Conservation (phyloP, 164 flowering plant species). For the Cinnamomum chago region DNA sequence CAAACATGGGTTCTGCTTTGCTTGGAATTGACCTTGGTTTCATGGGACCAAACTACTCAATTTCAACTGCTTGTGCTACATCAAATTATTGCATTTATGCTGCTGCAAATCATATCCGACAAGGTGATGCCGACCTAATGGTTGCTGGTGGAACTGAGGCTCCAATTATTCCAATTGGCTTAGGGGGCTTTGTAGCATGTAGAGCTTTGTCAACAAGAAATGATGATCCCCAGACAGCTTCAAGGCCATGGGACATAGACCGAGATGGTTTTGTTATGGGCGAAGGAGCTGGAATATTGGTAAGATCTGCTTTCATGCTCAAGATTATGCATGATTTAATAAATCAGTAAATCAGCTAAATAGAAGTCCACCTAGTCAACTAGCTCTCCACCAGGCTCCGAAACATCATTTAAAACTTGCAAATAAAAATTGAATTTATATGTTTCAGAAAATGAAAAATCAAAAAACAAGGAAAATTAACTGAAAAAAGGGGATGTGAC, state of each 20-base stretch:
- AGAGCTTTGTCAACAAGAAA: slow-evolving; percentile 97
- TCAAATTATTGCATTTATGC: slow-evolving; percentile 93
- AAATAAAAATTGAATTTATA: no score
- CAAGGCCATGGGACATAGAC: slow-evolving; percentile 94
- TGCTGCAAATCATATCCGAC: slow-evolving; percentile 94
- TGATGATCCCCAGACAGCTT: slow-evolving; percentile 92
- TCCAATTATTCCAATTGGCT: slow-evolving; percentile 80
- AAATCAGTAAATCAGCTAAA: no score
- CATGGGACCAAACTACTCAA: slow-evolving; percentile 96
- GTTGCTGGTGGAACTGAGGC: slow-evolving; percentile 98
- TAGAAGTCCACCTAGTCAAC: no score
- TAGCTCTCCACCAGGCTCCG: no score
- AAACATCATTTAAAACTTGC: no score
- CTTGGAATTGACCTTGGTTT: slow-evolving; percentile 91
- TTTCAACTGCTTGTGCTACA: slow-evolving; percentile 96
- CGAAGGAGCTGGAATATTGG: slow-evolving; percentile 91
- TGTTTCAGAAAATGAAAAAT: no score
- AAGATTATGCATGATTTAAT: no score
- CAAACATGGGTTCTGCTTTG: slow-evolving; percentile 94
- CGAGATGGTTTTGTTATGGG: slow-evolving; percentile 98
- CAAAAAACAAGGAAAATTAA: background rate
- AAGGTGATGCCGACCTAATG: slow-evolving; percentile 97
- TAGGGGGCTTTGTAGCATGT: slow-evolving; percentile 94
- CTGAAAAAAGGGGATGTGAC: background rate
- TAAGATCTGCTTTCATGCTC: slow-evolving; percentile 26